Evolutionary conservation across 2,329 filamentous ascomycete genomes (phyloP), one percentile per base, ranked within the genome.

Genomic region (Thielaviopsis punctulata): DNA sequence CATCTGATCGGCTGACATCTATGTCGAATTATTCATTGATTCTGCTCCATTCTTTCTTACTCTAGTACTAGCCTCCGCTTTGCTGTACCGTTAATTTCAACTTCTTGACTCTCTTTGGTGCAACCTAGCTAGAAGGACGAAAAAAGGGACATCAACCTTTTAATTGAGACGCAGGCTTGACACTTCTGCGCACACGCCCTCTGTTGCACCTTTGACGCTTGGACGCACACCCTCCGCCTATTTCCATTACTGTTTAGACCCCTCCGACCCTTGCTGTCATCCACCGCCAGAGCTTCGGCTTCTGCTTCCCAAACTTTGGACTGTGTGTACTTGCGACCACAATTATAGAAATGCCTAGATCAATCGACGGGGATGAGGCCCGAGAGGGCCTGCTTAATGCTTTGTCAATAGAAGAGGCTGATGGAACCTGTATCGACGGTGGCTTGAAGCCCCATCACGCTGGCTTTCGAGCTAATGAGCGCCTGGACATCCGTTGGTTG

Each of bases 321-420:
- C n/a, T 36, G 30, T 27, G 25, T 5, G 13, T 36, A 15, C 7
- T 36, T 36, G 30, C 30, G 4, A 15, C 30, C 13, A 36, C 13
- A 36, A 15, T 4, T 4, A 12, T 15, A 36, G 9, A 33, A 36
- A 36, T 36, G 30, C 30, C 30, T 7, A 36, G 30, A 6, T 36
- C 30, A 36, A 36, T 36, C 13, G 30, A 18, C n/a, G 51, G 45
- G 23, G 52, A 53, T 12, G 52, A 53, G 52, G 52, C 47, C 46
- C 27, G 41, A 15, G 46, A 50, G 41, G 47, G 43, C 15, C 44
- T 54, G 24, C 39, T 51, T 5, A 33, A 21, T 10, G 45, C 12
- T 4, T 15, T 36, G 7, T 36, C 30, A 2, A 36, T 36, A 36
- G 30, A 36, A 36, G 30, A 36, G 13, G 30, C 30, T 15, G 30